Conservation (phyloP, 768 basidiomycete genomes). For the Tricholoma saponaceum region DNA sequence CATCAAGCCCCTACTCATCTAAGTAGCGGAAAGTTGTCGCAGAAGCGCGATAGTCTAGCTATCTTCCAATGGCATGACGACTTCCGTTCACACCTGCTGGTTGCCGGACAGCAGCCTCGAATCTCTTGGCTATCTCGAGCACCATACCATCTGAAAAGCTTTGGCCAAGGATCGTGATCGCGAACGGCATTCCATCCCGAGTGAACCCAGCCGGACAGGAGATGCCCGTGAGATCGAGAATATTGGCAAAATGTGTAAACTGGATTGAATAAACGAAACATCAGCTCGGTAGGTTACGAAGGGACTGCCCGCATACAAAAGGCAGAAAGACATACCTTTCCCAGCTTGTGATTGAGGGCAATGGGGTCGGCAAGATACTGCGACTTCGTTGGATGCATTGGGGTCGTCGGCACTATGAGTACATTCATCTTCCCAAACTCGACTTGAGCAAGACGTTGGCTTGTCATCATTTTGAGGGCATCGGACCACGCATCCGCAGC, state of each 20-base stretch:
- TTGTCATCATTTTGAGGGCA: background rate
- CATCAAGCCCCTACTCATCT: background rate
- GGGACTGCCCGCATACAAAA: too few species aligned
- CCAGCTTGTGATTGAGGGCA: background rate
- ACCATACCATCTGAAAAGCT: constrained; percentile 1
- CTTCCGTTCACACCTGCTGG: background rate
- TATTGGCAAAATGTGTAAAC: background rate
- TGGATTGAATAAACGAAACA: background rate
- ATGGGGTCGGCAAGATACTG: constrained; percentile 1
- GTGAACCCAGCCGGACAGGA: background rate
- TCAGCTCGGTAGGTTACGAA: background rate
- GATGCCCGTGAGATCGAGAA: background rate
- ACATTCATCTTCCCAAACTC: constrained; percentile 1
- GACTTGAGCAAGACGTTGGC: background rate
- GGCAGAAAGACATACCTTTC: background rate
- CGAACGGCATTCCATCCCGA: background rate
- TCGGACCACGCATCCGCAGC: background rate
- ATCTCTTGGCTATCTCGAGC: background rate
- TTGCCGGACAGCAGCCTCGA: background rate
- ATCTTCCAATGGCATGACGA: background rate
- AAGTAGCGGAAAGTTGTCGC: background rate
- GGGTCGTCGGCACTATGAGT: background rate
- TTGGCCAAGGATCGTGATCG: background rate
- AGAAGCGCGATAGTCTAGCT: background rate
- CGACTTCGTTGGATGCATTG: background rate